Evolutionary conservation across 176 grass and related monocot species (phyloP).

Genomic region (Cymbopogon citratus): DNA sequence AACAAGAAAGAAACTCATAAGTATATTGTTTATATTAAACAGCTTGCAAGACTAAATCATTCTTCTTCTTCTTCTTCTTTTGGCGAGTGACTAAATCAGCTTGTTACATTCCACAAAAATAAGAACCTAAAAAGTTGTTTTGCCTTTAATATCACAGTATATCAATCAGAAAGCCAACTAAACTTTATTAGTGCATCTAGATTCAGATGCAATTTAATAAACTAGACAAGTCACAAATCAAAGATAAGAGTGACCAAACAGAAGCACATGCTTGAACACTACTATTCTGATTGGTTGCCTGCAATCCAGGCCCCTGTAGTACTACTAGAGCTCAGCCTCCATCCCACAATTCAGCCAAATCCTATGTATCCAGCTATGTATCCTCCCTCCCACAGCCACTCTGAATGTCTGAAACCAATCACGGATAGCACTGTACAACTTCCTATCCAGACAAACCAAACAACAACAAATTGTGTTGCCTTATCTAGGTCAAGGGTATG

Average conservation of each 20-base stretch:
- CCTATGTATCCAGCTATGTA: neutral
- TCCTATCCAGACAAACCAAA: neutral
- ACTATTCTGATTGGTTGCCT: neutral
- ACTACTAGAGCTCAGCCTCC: neutral
- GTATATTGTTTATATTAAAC: neutral
- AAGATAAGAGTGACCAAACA: neutral
- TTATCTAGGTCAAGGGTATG: neutral
- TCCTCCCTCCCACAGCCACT: neutral
- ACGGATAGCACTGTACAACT: neutral
- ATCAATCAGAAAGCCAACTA: neutral
- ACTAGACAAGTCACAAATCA: neutral
- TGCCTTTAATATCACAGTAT: neutral
- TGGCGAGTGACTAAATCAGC: neutral
- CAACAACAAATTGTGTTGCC: neutral
- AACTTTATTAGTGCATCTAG: neutral
- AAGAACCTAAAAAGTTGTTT: neutral
- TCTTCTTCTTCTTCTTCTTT: too few relatives aligned
- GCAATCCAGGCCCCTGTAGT: neutral
- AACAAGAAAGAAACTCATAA: neutral
- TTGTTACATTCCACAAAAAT: neutral
- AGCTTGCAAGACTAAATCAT: neutral
- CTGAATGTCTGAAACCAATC: neutral
- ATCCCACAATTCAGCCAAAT: neutral
- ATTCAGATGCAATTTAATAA: constrained; percentile 10
- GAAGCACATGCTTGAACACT: neutral